Percentiles rank a stretch among this genome's conserved stretches.
These are phyloP conservation scores for Penicillium coffeae DNA, from an alignment of 495 filamentous ascomycete genomes.

Conservation along the genomic window DNA sequence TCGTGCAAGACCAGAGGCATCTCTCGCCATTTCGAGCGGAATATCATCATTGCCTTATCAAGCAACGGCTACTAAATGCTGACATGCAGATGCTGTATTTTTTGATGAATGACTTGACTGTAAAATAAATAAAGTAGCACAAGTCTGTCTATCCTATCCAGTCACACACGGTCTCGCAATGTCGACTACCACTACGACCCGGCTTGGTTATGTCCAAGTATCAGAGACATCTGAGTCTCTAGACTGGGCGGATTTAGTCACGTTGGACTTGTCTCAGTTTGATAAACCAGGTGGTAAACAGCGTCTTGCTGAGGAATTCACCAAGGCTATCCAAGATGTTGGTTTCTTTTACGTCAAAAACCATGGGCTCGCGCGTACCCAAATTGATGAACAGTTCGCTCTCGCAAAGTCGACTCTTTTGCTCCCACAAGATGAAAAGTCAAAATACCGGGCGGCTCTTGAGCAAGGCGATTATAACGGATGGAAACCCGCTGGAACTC, in stretches of 20 bases:
- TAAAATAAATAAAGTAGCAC: too few species aligned
- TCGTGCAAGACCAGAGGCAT: too few species aligned
- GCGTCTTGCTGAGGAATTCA: conserved; percentile 45
- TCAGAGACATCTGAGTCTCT: too few species aligned
- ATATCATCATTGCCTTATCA: too few species aligned
- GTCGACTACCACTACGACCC: too few species aligned
- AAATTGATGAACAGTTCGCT: conserved; percentile 50
- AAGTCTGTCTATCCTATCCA: too few species aligned
- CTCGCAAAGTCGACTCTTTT: conserved; percentile 45
- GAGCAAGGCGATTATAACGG: conserved; percentile 46
- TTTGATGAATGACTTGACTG: too few species aligned
- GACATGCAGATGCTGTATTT: too few species aligned
- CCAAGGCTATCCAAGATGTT: conserved; percentile 32
- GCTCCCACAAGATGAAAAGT: conserved; percentile 49
- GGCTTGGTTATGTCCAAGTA: too few species aligned
- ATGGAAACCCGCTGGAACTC: conserved; percentile 20
- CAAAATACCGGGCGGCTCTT: conserved; percentile 41
- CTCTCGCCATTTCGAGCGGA: too few species aligned
- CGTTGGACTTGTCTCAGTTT: conserved; percentile 48
- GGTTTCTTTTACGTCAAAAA: conserved; percentile 51
- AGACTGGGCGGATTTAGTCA: conserved; percentile 50
- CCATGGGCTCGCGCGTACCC: conserved; percentile 46
- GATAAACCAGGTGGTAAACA: conserved; percentile 49
- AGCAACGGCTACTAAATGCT: too few species aligned
- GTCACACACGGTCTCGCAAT: too few species aligned